These are phyloP conservation scores for Hypoxylon fuscum DNA, from an alignment of 495 filamentous ascomycete genomes.

Conservation along the genomic window DNA sequence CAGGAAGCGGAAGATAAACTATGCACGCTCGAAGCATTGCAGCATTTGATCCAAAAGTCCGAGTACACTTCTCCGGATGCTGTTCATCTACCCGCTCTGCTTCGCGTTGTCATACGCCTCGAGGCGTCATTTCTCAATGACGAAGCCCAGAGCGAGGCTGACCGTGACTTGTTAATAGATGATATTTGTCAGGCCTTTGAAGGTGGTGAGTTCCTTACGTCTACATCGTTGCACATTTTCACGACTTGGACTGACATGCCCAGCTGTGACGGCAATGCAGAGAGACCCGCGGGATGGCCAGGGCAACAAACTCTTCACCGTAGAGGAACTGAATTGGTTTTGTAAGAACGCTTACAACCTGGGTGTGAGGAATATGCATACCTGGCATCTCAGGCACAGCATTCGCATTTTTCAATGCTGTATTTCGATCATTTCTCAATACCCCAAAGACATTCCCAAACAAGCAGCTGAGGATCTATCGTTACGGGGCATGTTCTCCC, in stretches of 20 bases:
- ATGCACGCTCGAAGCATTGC: constrained; percentile 66
- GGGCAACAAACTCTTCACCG: constrained; percentile 57
- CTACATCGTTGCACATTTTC: not conserved
- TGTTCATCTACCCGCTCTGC: constrained; percentile 72
- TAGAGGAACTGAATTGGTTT: constrained; percentile 81
- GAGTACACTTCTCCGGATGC: constrained; percentile 58
- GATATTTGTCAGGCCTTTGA: constrained; percentile 72
- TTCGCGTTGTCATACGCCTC: constrained; percentile 71
- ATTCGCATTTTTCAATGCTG: constrained; percentile 68
- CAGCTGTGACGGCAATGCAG: constrained; percentile 58
- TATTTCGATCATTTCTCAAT: constrained; percentile 67
- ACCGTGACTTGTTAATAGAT: constrained; percentile 44
- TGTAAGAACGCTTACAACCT: constrained; percentile 80
- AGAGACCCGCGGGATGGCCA: constrained; percentile 46
- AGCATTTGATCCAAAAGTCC: constrained; percentile 65
- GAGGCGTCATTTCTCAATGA: constrained; percentile 63
- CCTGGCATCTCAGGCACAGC: constrained; percentile 61
- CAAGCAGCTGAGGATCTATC: constrained; percentile 58
- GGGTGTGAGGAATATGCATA: constrained; percentile 65
- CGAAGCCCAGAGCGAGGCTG: constrained; percentile 31
- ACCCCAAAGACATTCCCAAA: constrained; percentile 59
- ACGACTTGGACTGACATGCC: constrained; percentile 31
- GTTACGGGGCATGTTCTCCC: constrained; percentile 69
- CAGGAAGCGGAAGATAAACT: constrained; percentile 68
- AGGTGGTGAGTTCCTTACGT: constrained; percentile 55